These are phyloP conservation scores for Ascochyta clinopodiicola DNA, from an alignment of 2,329 filamentous ascomycete genomes.

Conservation along the genomic window DNA sequence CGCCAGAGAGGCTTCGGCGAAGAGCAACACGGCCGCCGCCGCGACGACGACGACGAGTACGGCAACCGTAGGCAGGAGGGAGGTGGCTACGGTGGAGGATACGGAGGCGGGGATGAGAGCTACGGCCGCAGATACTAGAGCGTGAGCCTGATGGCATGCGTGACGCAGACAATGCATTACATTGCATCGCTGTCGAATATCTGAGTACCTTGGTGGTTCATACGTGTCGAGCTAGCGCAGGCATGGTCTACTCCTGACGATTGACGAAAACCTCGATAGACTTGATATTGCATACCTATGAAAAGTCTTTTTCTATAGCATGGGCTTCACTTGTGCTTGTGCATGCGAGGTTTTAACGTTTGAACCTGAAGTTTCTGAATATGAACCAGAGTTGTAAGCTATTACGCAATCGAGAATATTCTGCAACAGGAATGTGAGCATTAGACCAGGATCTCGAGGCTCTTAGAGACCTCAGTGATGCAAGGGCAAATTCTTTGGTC, in stretches of 20 bases:
- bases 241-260: neutral
- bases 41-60: constrained; percentile 10
- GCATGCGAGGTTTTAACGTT: neutral
- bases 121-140: constrained; percentile 24
- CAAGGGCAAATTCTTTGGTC: too few relatives aligned
- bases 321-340: too few relatives aligned
- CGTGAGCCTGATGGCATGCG: neutral
- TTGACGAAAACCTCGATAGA: constrained; percentile 5
- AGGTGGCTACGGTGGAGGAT: constrained; percentile 15
- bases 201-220: constrained; percentile 10
- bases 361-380: neutral
- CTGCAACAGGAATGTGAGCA: too few relatives aligned
- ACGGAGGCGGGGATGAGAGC: constrained; percentile 3
- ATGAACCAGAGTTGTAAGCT: neutral
- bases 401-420: neutral
- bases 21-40: constrained; percentile 15
- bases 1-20: constrained; percentile 12
- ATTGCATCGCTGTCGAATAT: neutral
- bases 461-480: too few relatives aligned
- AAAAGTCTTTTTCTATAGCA: neutral
- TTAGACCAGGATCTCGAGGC: too few relatives aligned
- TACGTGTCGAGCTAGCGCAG: neutral
- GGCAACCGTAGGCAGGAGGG: constrained; percentile 18
- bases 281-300: neutral
- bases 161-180: neutral